Evolutionary conservation across 345 rosid genomes (phyloP).

Genomic region (Cardamine chenopodiifolia): DNA sequence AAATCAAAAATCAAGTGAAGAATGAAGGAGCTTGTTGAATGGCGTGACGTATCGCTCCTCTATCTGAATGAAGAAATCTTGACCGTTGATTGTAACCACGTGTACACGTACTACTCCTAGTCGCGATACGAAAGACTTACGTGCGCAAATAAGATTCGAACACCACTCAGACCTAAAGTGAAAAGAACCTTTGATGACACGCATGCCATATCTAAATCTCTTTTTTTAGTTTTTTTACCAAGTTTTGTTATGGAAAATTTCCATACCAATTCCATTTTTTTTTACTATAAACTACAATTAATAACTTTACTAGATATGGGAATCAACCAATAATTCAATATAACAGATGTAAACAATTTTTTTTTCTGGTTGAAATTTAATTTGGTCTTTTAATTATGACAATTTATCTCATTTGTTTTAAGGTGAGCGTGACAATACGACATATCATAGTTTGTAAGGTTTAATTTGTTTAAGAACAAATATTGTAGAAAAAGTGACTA

Average conservation of each 20-base stretch:
- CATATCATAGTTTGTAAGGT: background rate
- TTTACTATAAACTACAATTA: slow-evolving; percentile 22
- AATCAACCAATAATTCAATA: slow-evolving; percentile 13
- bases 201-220: slow-evolving; percentile 42
- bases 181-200: slow-evolving; percentile 54
- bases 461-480: background rate
- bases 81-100: slow-evolving; percentile 58
- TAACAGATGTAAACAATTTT: background rate
- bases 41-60: slow-evolving; percentile 48
- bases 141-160: slow-evolving; percentile 49
- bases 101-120: background rate
- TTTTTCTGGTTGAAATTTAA: background rate
- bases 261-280: slow-evolving; percentile 3
- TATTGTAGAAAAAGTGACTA: background rate
- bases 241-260: background rate
- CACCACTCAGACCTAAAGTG: slow-evolving; percentile 39
- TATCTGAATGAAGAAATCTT: slow-evolving; percentile 40
- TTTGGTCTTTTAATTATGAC: background rate
- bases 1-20: slow-evolving; percentile 30
- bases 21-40: slow-evolving; percentile 30
- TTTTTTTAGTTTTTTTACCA: slow-evolving; percentile 27
- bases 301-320: slow-evolving; percentile 9
- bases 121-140: slow-evolving; percentile 30
- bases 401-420: background rate
- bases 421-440: background rate